phyloP scores from a whole-genome alignment of 2,329 filamentous ascomycete genomes.

The Nemania serpens region DNA sequence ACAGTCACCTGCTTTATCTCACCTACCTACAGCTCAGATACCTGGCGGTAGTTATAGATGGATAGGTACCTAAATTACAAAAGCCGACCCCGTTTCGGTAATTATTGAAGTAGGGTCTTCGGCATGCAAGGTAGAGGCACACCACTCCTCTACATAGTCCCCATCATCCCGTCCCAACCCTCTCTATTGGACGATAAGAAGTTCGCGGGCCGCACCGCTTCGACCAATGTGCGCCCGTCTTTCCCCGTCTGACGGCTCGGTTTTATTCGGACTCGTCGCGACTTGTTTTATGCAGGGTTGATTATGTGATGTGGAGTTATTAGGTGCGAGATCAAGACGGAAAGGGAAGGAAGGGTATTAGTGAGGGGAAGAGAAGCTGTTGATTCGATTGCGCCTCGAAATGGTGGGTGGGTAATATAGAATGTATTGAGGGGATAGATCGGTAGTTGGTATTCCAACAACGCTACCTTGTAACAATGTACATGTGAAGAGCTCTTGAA shows the following conservation, averaged over 20 bases:
- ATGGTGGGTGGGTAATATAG: no score
- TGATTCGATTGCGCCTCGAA: no score
- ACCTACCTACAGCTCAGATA: background rate
- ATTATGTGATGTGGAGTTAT: background rate
- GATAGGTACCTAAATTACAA: background rate
- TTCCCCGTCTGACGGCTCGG: background rate
- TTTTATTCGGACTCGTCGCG: background rate
- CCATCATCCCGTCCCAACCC: background rate
- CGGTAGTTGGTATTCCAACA: no score
- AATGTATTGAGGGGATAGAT: no score
- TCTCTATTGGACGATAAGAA: conserved; percentile 3
- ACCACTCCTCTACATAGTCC: background rate
- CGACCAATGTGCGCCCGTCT: background rate
- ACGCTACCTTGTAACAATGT: no score
- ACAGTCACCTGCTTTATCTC: background rate
- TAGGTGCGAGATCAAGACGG: no score
- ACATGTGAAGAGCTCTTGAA: no score
- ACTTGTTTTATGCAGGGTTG: background rate
- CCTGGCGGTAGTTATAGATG: background rate
- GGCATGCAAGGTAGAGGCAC: background rate
- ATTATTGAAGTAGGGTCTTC: background rate
- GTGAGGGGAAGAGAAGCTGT: no score
- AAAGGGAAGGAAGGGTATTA: no score
- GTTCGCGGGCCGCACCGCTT: background rate
- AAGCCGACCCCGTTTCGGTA: background rate